Conservation (phyloP, 1,284 basidiomycete species). For the Leccinum huronense region DNA sequence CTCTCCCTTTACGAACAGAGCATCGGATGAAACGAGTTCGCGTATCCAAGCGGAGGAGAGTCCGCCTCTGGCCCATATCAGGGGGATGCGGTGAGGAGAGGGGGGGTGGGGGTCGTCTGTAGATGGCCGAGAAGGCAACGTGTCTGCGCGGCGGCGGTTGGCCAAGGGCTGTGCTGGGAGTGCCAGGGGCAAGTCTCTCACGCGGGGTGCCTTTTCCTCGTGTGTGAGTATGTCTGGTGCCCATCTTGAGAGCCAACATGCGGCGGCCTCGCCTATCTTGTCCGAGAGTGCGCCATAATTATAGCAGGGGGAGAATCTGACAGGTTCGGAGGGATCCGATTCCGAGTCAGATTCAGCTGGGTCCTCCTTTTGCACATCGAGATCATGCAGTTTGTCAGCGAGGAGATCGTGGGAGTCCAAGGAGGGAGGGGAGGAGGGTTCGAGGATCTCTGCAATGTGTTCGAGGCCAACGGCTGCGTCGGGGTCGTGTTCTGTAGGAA, state of each 20-base stretch:
- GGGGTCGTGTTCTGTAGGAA: constrained; percentile 45
- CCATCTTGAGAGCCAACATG: constrained; percentile 89
- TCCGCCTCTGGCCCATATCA: constrained; percentile 70
- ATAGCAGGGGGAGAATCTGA: constrained; percentile 38
- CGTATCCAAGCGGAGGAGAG: constrained; percentile 71
- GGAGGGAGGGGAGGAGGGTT: constrained; percentile 10
- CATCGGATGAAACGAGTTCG: constrained; percentile 75
- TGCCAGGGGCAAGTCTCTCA: constrained; percentile 18
- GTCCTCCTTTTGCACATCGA: constrained; percentile 38
- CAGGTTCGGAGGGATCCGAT: constrained; percentile 22
- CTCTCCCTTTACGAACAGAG: constrained; percentile 79
- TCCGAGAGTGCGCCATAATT: constrained; percentile 83
- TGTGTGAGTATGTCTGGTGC: constrained; percentile 71
- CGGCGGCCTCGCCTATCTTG: constrained; percentile 88
- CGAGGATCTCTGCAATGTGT: constrained; percentile 55
- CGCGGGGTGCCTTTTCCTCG: constrained; percentile 49
- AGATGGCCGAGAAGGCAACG: constrained; percentile 28
- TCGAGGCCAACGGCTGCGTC: constrained; percentile 70
- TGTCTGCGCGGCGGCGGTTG: constrained; percentile 33
- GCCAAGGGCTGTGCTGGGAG: constrained; percentile 11
- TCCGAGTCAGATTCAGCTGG: constrained; percentile 36
- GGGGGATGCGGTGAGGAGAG: constrained; percentile 37
- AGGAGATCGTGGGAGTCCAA: constrained; percentile 25
- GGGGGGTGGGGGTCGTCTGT: constrained; percentile 15
- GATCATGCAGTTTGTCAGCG: constrained; percentile 31